Conservation (phyloP, 345 rosid species). For the Fremontodendron californicum region DNA sequence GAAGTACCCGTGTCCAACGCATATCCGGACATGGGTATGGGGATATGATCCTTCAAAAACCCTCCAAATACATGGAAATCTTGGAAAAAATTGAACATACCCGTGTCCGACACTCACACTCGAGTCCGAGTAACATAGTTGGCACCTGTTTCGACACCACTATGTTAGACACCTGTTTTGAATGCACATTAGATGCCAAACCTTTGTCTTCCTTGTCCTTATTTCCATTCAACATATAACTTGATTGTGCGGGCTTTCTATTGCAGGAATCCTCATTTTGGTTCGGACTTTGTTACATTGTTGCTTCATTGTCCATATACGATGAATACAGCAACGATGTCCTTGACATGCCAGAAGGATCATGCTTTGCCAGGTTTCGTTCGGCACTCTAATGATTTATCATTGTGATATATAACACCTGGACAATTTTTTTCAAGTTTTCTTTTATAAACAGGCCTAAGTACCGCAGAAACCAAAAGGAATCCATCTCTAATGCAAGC, state of each 20-base stretch:
- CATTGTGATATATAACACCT: neutral
- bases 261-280: slow-evolving; percentile 84
- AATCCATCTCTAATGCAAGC: slow-evolving; percentile 4
- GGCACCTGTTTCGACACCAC: too few relatives aligned
- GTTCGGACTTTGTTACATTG: slow-evolving; percentile 76
- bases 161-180: too few relatives aligned
- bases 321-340: slow-evolving; percentile 93
- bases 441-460: slow-evolving; percentile 44
- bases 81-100: too few relatives aligned
- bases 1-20: too few relatives aligned
- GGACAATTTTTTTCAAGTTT: neutral
- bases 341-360: slow-evolving; percentile 89
- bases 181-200: neutral
- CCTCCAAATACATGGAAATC: too few relatives aligned
- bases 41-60: too few relatives aligned
- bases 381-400: slow-evolving; percentile 5
- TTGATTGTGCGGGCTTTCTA: slow-evolving; percentile 9
- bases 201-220: neutral
- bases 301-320: slow-evolving; percentile 72
- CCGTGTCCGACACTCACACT: too few relatives aligned
- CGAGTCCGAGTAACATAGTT: too few relatives aligned
- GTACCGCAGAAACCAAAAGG: slow-evolving; percentile 33
- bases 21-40: too few relatives aligned
- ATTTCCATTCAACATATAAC: neutral
- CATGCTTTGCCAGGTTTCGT: slow-evolving; percentile 78